Percentiles rank a stretch among this genome's conserved stretches.
Conservation (phyloP, 1,139 yeast species). For the Blastobotrys malaysiensis region DNA sequence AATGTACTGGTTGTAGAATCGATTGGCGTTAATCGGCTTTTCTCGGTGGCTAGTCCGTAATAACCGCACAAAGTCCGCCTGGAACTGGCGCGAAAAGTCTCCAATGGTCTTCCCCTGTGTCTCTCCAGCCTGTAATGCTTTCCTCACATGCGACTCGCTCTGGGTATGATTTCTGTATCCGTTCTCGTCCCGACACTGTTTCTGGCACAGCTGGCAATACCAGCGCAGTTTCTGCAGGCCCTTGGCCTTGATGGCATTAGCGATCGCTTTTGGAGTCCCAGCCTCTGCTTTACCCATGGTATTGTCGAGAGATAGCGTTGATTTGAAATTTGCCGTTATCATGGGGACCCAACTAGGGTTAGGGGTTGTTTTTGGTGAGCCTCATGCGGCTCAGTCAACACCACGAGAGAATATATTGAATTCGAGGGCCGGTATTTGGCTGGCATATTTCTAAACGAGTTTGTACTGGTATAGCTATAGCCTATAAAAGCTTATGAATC, state of each 20-base stretch:
- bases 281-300: constrained; percentile 60
- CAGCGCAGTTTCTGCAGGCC: constrained; percentile 82
- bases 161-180: constrained; percentile 85
- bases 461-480: too few species aligned
- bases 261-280: constrained; percentile 76
- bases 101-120: constrained; percentile 47
- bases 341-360: not conserved
- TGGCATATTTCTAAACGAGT: too few species aligned
- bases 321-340: not conserved
- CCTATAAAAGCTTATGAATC: not conserved
- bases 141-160: constrained; percentile 68
- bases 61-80: constrained; percentile 57
- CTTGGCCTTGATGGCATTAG: constrained; percentile 71
- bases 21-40: constrained; percentile 71
- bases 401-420: too few species aligned
- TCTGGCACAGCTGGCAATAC: constrained; percentile 88
- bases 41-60: constrained; percentile 73
- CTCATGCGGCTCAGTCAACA: too few species aligned
- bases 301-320: not conserved
- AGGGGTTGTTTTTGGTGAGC: not conserved
- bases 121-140: constrained; percentile 41
- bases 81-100: constrained; percentile 56
- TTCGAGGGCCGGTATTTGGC: too few species aligned
- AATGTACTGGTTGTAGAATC: constrained; percentile 80
- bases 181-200: constrained; percentile 93